Conservation (phyloP, 2,329 filamentous ascomycete species). For the Ophiocordyceps camponoti-leonardi region DNA sequence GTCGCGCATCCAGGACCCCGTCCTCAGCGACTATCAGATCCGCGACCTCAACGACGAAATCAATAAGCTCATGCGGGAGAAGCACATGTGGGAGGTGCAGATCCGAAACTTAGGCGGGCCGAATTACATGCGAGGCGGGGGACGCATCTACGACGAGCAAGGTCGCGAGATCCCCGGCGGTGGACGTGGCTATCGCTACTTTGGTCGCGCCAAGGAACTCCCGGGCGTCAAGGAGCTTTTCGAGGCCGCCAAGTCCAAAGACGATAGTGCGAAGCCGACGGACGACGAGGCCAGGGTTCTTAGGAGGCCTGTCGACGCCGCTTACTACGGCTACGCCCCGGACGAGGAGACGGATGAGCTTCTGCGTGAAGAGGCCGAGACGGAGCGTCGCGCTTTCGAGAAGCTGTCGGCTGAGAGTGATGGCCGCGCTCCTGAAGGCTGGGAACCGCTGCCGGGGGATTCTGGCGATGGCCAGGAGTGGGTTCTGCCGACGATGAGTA, state of each 20-base stretch:
- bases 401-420: slow-evolving; percentile 43
- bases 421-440: slow-evolving; percentile 44
- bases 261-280: slow-evolving; percentile 33
- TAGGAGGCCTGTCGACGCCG: slow-evolving; percentile 68
- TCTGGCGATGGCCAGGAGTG: slow-evolving; percentile 66
- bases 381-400: slow-evolving; percentile 68
- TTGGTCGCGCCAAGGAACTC: slow-evolving; percentile 74
- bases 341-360: slow-evolving; percentile 79
- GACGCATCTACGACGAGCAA: slow-evolving; percentile 55
- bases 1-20: slow-evolving; percentile 80
- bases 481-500: slow-evolving; percentile 70
- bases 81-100: slow-evolving; percentile 97
- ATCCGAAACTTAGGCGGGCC: slow-evolving; percentile 91
- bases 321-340: slow-evolving; percentile 88
- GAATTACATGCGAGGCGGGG: slow-evolving; percentile 75
- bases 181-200: slow-evolving; percentile 87
- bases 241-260: slow-evolving; percentile 49
- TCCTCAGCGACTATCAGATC: slow-evolving; percentile 91
- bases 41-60: slow-evolving; percentile 98
- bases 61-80: slow-evolving; percentile 97
- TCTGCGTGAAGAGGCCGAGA: slow-evolving; percentile 63
- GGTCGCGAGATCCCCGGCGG: slow-evolving; percentile 55
- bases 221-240: slow-evolving; percentile 95
- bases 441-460: slow-evolving; percentile 80
- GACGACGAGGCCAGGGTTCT: slow-evolving; percentile 53